Conservation (phyloP, 345 rosid genomes). For the Pistacia atlantica region DNA sequence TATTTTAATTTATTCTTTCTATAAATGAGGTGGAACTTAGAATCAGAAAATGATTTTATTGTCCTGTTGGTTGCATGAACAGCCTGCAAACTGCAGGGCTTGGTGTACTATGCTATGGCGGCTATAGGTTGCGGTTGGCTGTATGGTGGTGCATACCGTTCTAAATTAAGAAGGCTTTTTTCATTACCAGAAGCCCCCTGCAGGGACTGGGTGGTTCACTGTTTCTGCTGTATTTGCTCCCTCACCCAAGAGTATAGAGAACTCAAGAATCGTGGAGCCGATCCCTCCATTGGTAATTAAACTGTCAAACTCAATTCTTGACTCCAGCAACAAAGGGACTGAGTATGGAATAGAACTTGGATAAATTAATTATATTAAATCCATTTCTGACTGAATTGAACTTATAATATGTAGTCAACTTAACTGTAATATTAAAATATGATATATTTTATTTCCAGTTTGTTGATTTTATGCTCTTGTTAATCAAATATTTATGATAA, state of each 20-base stretch:
- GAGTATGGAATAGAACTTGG: no score
- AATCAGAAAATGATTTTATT: no score
- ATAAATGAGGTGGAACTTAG: no score
- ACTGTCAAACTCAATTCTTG: no score
- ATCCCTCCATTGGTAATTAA: conserved; percentile 49
- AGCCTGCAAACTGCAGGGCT: conserved; percentile 36
- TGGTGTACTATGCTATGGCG: conserved; percentile 24
- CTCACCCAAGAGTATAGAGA: conserved; percentile 64
- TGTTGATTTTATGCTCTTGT: no score
- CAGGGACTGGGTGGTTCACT: conserved; percentile 48
- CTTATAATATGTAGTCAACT: no score
- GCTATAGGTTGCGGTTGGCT: conserved; percentile 39
- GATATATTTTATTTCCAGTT: no score
- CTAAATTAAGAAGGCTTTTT: conserved; percentile 40
- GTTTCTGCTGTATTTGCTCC: conserved; percentile 50
- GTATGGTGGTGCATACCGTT: conserved; percentile 41
- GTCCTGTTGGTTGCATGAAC: background rate
- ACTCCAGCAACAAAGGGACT: no score
- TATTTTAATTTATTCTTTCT: background rate
- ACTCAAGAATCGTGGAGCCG: conserved; percentile 46
- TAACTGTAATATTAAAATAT: no score
- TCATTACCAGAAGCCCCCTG: conserved; percentile 56
- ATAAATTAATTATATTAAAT: no score
- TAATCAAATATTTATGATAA: no score
- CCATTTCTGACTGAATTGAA: no score